Percentiles rank a stretch among this genome's conserved stretches.
Conservation (phyloP, 257 asterid species). For the Salvia hispanica region DNA sequence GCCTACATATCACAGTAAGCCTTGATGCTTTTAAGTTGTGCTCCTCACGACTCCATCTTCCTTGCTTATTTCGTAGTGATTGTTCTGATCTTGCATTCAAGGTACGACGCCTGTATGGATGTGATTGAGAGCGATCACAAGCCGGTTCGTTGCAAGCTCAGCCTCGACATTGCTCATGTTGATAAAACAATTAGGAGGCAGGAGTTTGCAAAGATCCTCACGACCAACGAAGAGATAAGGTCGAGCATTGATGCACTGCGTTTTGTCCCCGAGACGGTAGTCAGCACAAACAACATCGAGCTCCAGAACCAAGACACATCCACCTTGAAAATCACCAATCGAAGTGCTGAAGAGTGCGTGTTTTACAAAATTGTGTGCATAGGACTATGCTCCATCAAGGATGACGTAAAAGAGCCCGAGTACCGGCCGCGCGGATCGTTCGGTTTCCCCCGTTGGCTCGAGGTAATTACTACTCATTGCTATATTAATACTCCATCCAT, state of each 20-base stretch:
- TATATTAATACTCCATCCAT: too few relatives aligned
- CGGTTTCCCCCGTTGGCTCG: constrained; percentile 90
- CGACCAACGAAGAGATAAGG: constrained; percentile 49
- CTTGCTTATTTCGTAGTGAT: background rate
- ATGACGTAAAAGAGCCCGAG: constrained; percentile 46
- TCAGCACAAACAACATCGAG: constrained; percentile 48
- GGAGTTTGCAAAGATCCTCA: constrained; percentile 66
- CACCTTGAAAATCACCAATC: constrained; percentile 66
- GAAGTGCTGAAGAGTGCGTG: constrained; percentile 58
- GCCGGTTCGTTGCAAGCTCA: constrained; percentile 84
- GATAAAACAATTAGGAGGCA: constrained; percentile 73
- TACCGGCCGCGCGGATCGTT: constrained; percentile 63
- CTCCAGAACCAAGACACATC: constrained; percentile 76
- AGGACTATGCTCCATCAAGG: constrained; percentile 64
- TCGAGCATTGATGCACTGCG: constrained; percentile 54
- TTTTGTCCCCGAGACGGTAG: constrained; percentile 60
- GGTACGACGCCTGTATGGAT: constrained; percentile 92
- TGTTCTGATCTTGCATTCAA: constrained; percentile 20
- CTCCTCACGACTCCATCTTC: background rate
- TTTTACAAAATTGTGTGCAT: constrained; percentile 61
- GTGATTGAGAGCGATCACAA: constrained; percentile 92
- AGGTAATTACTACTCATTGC: constrained; percentile 44
- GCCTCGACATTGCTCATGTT: constrained; percentile 66
- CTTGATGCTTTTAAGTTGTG: background rate
- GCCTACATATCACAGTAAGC: constrained; percentile 72